Evolutionary conservation across 305 asterid genomes (phyloP).

Genomic region (Salvia sclarea): DNA sequence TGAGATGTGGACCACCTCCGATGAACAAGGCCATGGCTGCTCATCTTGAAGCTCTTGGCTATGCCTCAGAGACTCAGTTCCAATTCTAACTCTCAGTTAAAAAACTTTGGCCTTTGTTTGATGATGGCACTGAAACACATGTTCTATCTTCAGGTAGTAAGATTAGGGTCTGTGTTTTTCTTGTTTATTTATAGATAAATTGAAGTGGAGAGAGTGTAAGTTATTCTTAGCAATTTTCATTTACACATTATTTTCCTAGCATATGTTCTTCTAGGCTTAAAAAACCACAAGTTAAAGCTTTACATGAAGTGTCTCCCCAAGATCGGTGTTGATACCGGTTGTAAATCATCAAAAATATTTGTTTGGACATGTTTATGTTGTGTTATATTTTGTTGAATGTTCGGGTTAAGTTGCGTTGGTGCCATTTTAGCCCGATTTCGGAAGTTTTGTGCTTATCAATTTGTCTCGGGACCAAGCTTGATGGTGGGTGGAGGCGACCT

Average conservation of each 20-base stretch:
- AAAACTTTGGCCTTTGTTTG: neutral
- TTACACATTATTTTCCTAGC: neutral
- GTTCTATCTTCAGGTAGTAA: constrained; percentile 22
- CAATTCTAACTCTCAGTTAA: constrained; percentile 47
- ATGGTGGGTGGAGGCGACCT: neutral
- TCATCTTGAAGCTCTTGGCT: constrained; percentile 75
- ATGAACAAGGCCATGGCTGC: constrained; percentile 92
- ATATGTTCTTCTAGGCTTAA: neutral
- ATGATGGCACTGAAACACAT: neutral
- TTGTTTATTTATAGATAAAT: neutral
- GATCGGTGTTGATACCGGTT: neutral
- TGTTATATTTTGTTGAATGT: neutral
- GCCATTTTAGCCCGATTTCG: too few species aligned
- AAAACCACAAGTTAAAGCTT: neutral
- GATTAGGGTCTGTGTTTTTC: constrained; percentile 9
- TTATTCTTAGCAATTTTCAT: neutral
- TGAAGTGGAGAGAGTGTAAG: neutral
- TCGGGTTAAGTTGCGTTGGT: neutral
- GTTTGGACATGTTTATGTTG: neutral
- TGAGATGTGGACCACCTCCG: constrained; percentile 85
- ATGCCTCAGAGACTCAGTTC: constrained; percentile 65
- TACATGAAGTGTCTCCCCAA: too few species aligned
- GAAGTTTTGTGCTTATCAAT: too few species aligned
- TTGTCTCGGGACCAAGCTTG: too few species aligned
- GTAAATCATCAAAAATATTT: neutral